These are phyloP conservation scores for Cyberlindnera meyerae DNA, from an alignment of 805 yeast species.

Conservation along the genomic window DNA sequence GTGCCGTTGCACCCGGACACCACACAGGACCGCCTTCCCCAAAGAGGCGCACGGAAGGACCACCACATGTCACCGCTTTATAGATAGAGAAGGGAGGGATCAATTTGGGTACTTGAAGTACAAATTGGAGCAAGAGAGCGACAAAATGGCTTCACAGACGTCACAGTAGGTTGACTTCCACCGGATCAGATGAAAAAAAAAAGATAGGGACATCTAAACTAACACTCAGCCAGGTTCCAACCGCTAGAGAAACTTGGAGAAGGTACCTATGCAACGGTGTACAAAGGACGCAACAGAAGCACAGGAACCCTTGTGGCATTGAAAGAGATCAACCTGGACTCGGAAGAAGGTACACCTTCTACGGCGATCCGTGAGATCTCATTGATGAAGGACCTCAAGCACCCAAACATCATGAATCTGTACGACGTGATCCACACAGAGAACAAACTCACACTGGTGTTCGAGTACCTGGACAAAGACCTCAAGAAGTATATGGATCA, in stretches of 20 bases:
- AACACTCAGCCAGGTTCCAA: conserved; percentile 23
- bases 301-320: conserved; percentile 90
- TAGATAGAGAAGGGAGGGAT: too few relatives aligned
- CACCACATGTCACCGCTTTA: too few relatives aligned
- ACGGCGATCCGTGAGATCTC: conserved; percentile 97
- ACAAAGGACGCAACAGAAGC: conserved; percentile 82
- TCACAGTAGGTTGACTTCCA: conserved; percentile 28
- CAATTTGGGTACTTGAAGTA: too few relatives aligned
- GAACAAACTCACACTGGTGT: conserved; percentile 88
- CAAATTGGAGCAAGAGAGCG: not conserved
- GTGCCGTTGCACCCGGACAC: not conserved
- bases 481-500: conserved; percentile 91
- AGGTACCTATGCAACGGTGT: conserved; percentile 98
- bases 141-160: conserved; percentile 21
- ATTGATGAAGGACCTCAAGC: conserved; percentile 88
- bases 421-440: conserved; percentile 97
- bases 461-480: conserved; percentile 91
- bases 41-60: not conserved
- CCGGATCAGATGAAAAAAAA: too few relatives aligned
- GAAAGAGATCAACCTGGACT: conserved; percentile 89
- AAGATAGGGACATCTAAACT: not conserved
- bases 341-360: conserved; percentile 96
- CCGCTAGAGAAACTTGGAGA: conserved; percentile 81
- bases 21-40: not conserved
- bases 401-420: conserved; percentile 85